A percentile compares a stretch with the other conserved stretches of the same genome.
Conservation (phyloP, 495 filamentous ascomycete species). For the Neurospora sp. region DNA sequence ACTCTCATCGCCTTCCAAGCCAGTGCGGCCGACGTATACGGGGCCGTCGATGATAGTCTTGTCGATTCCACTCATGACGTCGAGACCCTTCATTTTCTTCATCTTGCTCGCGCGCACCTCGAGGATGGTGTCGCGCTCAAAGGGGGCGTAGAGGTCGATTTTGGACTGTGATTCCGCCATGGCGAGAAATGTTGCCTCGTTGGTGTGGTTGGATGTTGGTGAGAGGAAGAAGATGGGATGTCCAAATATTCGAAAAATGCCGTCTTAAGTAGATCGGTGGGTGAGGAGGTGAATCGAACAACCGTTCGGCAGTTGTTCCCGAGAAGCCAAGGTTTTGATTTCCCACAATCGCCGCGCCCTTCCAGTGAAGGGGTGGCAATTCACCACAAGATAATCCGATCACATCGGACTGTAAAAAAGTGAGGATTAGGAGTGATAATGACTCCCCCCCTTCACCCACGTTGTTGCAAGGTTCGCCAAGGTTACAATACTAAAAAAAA, state of each 20-base stretch:
- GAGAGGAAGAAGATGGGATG: neutral
- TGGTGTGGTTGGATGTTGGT: neutral
- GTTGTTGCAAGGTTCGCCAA: neutral
- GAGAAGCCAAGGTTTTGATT: neutral
- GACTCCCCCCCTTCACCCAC: neutral
- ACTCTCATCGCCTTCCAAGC: constrained; percentile 46
- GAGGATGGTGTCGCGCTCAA: constrained; percentile 34
- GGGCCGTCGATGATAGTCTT: constrained; percentile 30
- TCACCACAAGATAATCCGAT: neutral
- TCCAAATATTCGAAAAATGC: neutral
- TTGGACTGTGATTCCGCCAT: constrained; percentile 11
- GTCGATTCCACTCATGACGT: constrained; percentile 41
- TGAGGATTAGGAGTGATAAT: neutral
- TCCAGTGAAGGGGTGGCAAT: neutral
- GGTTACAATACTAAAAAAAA: neutral
- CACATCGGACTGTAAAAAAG: neutral
- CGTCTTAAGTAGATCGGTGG: neutral
- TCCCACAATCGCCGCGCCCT: neutral
- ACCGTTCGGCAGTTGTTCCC: neutral
- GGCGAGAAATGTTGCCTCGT: neutral
- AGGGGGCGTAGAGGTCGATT: constrained; percentile 30
- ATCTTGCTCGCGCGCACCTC: constrained; percentile 45
- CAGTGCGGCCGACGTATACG: constrained; percentile 32
- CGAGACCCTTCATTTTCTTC: constrained; percentile 34
- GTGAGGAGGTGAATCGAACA: neutral